Percentiles rank a stretch among this genome's conserved stretches.
Evolutionary conservation across 352 stramenopile species (phyloP).

Genomic region (Globisporangium yorkense): DNA sequence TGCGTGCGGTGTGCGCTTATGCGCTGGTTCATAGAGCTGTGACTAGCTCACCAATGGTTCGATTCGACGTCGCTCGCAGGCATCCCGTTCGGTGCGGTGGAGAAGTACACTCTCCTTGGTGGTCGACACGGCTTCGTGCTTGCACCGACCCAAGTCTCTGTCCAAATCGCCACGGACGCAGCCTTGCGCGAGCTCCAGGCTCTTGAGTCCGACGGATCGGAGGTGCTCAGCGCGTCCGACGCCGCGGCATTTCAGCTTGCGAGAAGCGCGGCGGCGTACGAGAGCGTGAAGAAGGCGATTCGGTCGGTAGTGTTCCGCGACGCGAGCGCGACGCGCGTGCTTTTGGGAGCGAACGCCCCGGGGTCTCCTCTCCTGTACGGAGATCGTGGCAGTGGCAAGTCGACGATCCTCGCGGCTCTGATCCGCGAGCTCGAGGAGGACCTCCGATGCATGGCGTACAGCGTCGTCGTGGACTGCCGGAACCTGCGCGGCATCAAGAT

Average conservation of each 20-base stretch:
- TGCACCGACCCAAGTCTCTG: constrained; percentile 21
- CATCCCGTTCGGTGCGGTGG: constrained; percentile 40
- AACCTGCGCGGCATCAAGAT: constrained; percentile 83
- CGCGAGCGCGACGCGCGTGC: constrained; percentile 41
- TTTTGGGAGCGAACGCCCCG: constrained; percentile 50
- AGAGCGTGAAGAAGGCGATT: constrained; percentile 33
- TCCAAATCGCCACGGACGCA: constrained; percentile 21
- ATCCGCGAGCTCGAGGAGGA: constrained; percentile 28
- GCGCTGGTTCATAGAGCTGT: background rate
- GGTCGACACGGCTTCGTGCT: constrained; percentile 23
- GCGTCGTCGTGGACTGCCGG: constrained; percentile 55
- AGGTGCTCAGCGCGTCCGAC: constrained; percentile 14
- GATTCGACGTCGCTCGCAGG: constrained; percentile 14
- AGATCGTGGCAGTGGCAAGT: constrained; percentile 75
- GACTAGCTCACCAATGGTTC: background rate
- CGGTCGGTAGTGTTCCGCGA: constrained; percentile 45
- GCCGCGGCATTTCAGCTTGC: constrained; percentile 32
- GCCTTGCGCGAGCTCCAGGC: constrained; percentile 22
- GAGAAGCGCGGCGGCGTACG: constrained; percentile 36
- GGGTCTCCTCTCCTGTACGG: constrained; percentile 66
- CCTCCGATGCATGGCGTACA: constrained; percentile 30
- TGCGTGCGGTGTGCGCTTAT: constrained; percentile 10
- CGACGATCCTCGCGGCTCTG: constrained; percentile 53
- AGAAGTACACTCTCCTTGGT: constrained; percentile 57
- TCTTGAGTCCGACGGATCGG: constrained; percentile 6